Evolutionary conservation across 306 rosid genomes (phyloP), one percentile per base, ranked within the genome.

Genomic region (Dalbergia cultrata): DNA sequence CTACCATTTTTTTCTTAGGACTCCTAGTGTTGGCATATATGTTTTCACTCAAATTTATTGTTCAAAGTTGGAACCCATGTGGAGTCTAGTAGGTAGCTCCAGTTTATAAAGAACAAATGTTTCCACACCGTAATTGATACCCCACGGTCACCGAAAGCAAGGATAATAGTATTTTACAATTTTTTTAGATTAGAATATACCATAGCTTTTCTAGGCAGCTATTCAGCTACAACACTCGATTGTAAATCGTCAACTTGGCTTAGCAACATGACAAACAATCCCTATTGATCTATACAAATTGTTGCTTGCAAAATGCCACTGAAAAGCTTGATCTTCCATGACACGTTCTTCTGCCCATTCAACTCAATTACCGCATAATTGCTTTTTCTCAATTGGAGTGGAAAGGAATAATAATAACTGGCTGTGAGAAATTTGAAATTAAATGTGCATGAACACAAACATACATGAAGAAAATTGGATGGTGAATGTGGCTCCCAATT

Each of bases 241-340:
- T 76, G 57, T 21, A 61, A 69, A 5, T 76, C 6, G 62, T 63
- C 80, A 78, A 73, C 53, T 78, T 78, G 80, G 56, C 73, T 53
- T 63, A 52, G n/a, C 37, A n/a, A 56, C 3, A 11, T 13, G 34
- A 5, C 14, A 7, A 63, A 47, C 8, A 49, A 49, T 33, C 7
- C 72, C 17, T 18, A 22, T 31, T 67, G 14, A 14, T 6, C 33
- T 16, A 21, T 35, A 68, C 61, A 65, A 34, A 13, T 76, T 53
- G 19, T 53, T 63, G 39, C 8, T 17, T 17, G 53, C 69, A 33
- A 18, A 50, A 37, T 12, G 64, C 65, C 65, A 76, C 21, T 11
- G 0, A n/a, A 47, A 66, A 66, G 33, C 39, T 44, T 68, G 9
- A 45, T 21, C 74, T 26, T 18, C 13, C 1, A 3, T 21, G 9